Base-by-base conservation (phyloP, 371 early-diverging fungal species). In the Rhizopus delemar region DNA sequence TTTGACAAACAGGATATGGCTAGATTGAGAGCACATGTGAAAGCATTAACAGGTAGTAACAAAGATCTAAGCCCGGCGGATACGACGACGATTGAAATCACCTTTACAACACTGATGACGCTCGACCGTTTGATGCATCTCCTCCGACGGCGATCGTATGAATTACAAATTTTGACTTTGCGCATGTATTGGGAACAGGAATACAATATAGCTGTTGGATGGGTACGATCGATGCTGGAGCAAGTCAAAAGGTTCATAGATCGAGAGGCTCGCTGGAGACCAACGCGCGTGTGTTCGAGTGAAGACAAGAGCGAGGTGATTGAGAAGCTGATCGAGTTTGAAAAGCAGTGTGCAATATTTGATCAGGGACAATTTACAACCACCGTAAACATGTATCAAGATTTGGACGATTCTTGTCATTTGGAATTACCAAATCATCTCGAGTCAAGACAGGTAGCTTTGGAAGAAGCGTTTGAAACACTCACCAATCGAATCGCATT, bases 21-120 rank as follows among this genome's bases (percentile, higher is more conserved):
- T 16, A 69, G 80, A 15, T 48, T 82, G n/a, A 67, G 80, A 31
- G 60, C 71, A 13, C 82, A 82, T 61, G 82, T 78, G 32, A 78
- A 76, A 61, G 66, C 57, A 36, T 62, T 80, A 43, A 74, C 80
- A 1, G 57, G 53, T 28, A 39, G 48, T 0, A 41, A 49, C 0
- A 54, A 60, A 8, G 76, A 79, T 3, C 46, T 82, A 48, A 76
- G 73, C 28, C 82, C 82, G 4, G 82, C 82, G n/a, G 82, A 82
- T 62, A 78, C 82, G 0, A 71, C 78, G 2, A 82, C 80, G 0
- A 82, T 82, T 46, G 78, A 78, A 63, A 80, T 80, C 31, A 82
- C 80, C 11, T 68, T 83, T 16, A 70, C 76, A 11, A 80, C 83
- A 2, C 59, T 83, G 4, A 74, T 51, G 51, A 66, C 73, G 2